phyloP scores from a whole-genome alignment of 257 asterid species.

The Lycium barbarum region DNA sequence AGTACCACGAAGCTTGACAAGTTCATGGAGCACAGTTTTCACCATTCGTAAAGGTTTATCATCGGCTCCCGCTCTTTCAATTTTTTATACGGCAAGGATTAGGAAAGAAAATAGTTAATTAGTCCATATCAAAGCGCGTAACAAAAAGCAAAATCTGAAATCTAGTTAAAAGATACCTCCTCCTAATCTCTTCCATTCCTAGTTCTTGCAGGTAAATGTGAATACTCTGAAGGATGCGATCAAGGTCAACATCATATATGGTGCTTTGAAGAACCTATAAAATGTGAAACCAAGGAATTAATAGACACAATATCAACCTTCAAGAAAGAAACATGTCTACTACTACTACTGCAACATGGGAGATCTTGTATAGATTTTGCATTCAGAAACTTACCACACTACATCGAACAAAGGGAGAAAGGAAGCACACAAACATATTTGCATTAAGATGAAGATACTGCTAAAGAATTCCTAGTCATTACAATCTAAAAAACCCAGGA shows the following conservation, averaged over 20 bases:
- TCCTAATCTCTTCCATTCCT: conserved; percentile 97
- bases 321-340: neutral
- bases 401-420: conserved; percentile 12
- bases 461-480: neutral
- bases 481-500: conserved; percentile 1
- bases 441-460: neutral
- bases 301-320: conserved; percentile 6
- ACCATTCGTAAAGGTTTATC: conserved; percentile 99
- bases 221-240: conserved; percentile 94
- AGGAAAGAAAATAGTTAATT: conserved; percentile 23
- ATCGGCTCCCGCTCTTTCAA: conserved; percentile 95
- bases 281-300: conserved; percentile 30
- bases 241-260: conserved; percentile 91
- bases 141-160: conserved; percentile 18
- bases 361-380: conserved; percentile 11
- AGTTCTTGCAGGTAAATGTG: conserved; percentile 93
- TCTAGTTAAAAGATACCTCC: conserved; percentile 58
- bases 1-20: conserved; percentile 98
- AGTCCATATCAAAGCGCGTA: conserved; percentile 21
- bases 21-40: conserved; percentile 97
- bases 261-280: conserved; percentile 93
- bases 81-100: conserved; percentile 29
- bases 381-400: conserved; percentile 1
- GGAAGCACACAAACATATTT: neutral
- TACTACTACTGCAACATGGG: neutral